Conservation (phyloP, 768 basidiomycete genomes). For the Boletus coccyginus region DNA sequence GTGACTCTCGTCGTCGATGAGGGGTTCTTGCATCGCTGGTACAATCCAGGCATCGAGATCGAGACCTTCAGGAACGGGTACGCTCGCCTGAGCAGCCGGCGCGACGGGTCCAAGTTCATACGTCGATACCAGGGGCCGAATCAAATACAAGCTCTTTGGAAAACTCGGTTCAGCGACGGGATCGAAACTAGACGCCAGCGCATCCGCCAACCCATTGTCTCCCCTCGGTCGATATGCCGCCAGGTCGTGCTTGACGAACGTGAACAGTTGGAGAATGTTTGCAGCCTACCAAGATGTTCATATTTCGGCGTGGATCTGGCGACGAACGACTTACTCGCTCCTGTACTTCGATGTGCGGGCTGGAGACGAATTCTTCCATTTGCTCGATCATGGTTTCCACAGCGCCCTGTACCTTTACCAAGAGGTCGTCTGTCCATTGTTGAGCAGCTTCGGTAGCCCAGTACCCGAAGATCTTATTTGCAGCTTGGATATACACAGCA, state of each 20-base stretch:
- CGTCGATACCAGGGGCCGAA: conserved; percentile 70
- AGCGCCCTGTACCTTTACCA: conserved; percentile 59
- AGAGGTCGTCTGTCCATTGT: conserved; percentile 71
- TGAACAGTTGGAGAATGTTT: conserved; percentile 71
- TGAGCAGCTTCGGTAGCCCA: conserved; percentile 79
- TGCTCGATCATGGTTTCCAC: conserved; percentile 62
- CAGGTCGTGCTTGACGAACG: conserved; percentile 74
- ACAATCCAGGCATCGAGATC: conserved; percentile 87
- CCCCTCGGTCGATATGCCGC: conserved; percentile 47
- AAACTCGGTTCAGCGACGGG: conserved; percentile 46
- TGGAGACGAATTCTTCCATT: conserved; percentile 56
- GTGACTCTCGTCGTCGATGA: conserved; percentile 31
- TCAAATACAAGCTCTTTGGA: conserved; percentile 87
- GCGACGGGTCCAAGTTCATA: conserved; percentile 90
- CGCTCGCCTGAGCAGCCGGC: conserved; percentile 71
- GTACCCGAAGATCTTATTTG: conserved; percentile 81
- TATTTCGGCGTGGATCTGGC: not conserved
- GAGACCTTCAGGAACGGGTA: conserved; percentile 79
- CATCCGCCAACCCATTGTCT: conserved; percentile 35
- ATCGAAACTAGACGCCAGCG: conserved; percentile 39
- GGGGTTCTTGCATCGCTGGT: conserved; percentile 45
- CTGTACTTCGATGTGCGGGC: conserved; percentile 83
- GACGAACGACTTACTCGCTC: conserved; percentile 65
- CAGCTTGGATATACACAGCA: conserved; percentile 78
- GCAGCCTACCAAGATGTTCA: conserved; percentile 56